Percentiles rank a stretch among this genome's conserved stretches.
Conservation (phyloP, 257 asterid species). For the Scutellaria minor region DNA sequence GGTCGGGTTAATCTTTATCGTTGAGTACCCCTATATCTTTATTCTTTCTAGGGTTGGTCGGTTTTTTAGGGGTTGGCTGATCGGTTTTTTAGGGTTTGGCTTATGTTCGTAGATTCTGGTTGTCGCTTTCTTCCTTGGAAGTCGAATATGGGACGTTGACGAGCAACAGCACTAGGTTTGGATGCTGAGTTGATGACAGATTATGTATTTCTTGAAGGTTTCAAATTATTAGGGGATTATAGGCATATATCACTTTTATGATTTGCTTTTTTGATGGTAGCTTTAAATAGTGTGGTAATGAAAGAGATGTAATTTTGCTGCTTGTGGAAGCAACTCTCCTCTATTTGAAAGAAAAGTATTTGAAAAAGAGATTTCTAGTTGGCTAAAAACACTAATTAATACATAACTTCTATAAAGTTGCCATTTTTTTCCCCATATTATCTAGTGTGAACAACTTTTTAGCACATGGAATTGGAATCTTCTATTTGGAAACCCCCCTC, state of each 20-base stretch:
- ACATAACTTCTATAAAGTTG: not conserved
- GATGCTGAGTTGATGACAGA: not conserved
- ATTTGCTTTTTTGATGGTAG: not conserved
- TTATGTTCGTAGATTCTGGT: not conserved
- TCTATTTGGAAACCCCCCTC: no score
- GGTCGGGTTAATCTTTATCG: no score
- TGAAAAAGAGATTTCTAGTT: conserved; percentile 2
- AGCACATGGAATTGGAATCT: not conserved
- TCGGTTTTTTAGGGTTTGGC: not conserved
- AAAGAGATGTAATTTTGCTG: conserved; percentile 28
- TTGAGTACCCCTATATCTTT: not conserved
- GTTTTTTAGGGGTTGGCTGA: no score
- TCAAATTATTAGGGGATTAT: not conserved
- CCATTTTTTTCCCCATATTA: not conserved
- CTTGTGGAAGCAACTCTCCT: conserved; percentile 33
- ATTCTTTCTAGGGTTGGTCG: conserved; percentile 16
- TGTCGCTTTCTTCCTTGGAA: conserved; percentile 14
- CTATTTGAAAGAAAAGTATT: conserved; percentile 23
- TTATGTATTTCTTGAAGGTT: not conserved
- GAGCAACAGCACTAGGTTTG: not conserved
- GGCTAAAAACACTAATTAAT: not conserved
- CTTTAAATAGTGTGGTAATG: not conserved
- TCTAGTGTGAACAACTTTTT: not conserved
- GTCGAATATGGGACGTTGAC: not conserved
- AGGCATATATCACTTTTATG: not conserved